These are phyloP conservation scores for Inga laurina DNA, from an alignment of 306 rosid genomes.

Conservation along the genomic window DNA sequence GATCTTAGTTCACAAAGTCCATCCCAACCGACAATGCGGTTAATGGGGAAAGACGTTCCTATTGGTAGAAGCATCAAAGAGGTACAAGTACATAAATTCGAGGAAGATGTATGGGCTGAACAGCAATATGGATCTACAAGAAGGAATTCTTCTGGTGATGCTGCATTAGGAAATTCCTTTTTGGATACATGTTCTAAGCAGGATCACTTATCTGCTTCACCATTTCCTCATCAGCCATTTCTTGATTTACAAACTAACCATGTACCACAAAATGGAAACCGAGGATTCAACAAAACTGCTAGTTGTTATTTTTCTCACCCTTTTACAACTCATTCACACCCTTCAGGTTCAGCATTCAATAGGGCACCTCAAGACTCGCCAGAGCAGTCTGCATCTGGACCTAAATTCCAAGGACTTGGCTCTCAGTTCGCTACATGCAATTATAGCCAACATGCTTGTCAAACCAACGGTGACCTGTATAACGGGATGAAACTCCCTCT, in stretches of 20 bases:
- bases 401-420: slow-evolving; percentile 53
- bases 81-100: slow-evolving; percentile 49
- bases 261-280: slow-evolving; percentile 45
- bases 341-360: slow-evolving; percentile 43
- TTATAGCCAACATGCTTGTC: slow-evolving; percentile 36
- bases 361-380: slow-evolving; percentile 41
- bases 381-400: slow-evolving; percentile 54
- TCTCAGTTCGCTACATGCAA: slow-evolving; percentile 47
- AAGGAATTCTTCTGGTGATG: slow-evolving; percentile 44
- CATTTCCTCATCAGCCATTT: slow-evolving; percentile 45
- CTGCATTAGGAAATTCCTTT: slow-evolving; percentile 40
- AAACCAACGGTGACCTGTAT: slow-evolving; percentile 50
- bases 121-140: slow-evolving; percentile 45
- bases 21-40: slow-evolving; percentile 85
- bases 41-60: slow-evolving; percentile 99
- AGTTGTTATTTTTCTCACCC: slow-evolving; percentile 45
- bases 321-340: slow-evolving; percentile 42
- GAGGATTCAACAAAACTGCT: slow-evolving; percentile 40
- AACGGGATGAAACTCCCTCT: slow-evolving; percentile 50
- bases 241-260: slow-evolving; percentile 42
- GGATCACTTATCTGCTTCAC: slow-evolving; percentile 44
- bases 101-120: slow-evolving; percentile 64
- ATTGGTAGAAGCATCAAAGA: slow-evolving; percentile 77
- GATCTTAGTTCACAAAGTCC: slow-evolving; percentile 42
- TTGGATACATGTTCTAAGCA: slow-evolving; percentile 51